Evolutionary conservation across 495 filamentous ascomycete species (phyloP), one percentile per base, ranked within the genome.

Genomic region (Penicillium psychrofluorescens): DNA sequence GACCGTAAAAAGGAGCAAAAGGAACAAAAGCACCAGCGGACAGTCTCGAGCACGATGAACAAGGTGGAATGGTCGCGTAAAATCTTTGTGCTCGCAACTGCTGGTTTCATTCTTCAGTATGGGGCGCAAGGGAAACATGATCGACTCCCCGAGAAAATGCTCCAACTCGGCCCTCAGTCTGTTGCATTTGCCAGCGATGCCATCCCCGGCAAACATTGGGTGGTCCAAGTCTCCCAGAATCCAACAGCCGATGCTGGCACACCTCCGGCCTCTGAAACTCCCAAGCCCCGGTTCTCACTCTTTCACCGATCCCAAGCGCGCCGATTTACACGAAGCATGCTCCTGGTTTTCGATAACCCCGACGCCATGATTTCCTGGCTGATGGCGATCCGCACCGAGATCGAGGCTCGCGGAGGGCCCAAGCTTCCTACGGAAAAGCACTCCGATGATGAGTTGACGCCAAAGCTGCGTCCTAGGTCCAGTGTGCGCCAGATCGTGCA

Each of bases 161-260:
- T 97, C 52, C 83, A 85, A 31, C 69, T 98, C 22, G 85, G 85
- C 1, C 84, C 84, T 45, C 79, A 88, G 12, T 95, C 92, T 6
- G 89, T 89, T 10, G 92, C 92, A 13, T 98, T 95, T 68, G 92
- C 86, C 0, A 95, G 83, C 51, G 92, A 98, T 63, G 78, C 85
- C 3, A 92, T 98, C 48, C 89, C 90, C 0, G 92, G 92, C 16
- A 84, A 83, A 48, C 92, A 91, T 51, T 95, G 84, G 80, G 92
- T 98, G 2, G 56, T 98, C 40, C 92, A 96, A 54, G 77, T 97
- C 11, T 88, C 85, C n/a, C 84, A 90, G 38, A 73, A 76, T 13
- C 76, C 75, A 6, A 78, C 83, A 13, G 72, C 80, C 8, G 84
- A 92, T 28, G 35, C 38, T 14, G 75, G 74, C 14, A 22, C 22